phyloP scores from a whole-genome alignment of 208 protist species.

The Jaenimonas drosophilae region DNA sequence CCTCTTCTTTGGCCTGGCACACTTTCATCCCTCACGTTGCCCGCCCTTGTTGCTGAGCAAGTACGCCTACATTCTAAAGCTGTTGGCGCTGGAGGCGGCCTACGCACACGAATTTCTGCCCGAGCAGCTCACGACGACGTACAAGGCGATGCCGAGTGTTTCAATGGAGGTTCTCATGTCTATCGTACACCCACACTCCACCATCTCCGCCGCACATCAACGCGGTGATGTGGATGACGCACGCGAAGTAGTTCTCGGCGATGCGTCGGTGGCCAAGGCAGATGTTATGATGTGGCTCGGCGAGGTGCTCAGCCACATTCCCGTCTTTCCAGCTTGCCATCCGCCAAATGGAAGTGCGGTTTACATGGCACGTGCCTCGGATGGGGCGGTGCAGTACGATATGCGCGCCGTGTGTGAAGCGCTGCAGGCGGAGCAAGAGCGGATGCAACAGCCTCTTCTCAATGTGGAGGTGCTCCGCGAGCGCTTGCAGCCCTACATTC shows the following conservation, averaged over 20 bases:
- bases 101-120: slow-evolving; percentile 24
- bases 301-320: slow-evolving; percentile 35
- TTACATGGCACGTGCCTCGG: slow-evolving; percentile 39
- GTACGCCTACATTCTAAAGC: slow-evolving; percentile 80
- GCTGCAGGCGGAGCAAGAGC: slow-evolving; percentile 30
- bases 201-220: background rate
- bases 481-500: slow-evolving; percentile 41
- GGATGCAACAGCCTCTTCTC: slow-evolving; percentile 19
- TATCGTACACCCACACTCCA: slow-evolving; percentile 20
- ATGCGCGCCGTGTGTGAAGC: slow-evolving; percentile 43
- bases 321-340: slow-evolving; percentile 35
- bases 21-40: slow-evolving; percentile 30
- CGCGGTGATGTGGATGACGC: background rate
- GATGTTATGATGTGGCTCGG: slow-evolving; percentile 61
- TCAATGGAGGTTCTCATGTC: slow-evolving; percentile 29
- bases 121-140: slow-evolving; percentile 20
- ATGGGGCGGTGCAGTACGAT: slow-evolving; percentile 65
- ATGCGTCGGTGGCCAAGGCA: slow-evolving; percentile 8
- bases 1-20: slow-evolving; percentile 58
- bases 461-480: slow-evolving; percentile 27
- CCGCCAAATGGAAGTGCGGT: slow-evolving; percentile 19
- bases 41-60: slow-evolving; percentile 60
- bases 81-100: slow-evolving; percentile 63
- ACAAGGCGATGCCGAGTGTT: slow-evolving; percentile 24
- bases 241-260: slow-evolving; percentile 4